These are phyloP conservation scores for Hansenula sp. DNA, from an alignment of 1,139 yeast genomes.

Conservation along the genomic window DNA sequence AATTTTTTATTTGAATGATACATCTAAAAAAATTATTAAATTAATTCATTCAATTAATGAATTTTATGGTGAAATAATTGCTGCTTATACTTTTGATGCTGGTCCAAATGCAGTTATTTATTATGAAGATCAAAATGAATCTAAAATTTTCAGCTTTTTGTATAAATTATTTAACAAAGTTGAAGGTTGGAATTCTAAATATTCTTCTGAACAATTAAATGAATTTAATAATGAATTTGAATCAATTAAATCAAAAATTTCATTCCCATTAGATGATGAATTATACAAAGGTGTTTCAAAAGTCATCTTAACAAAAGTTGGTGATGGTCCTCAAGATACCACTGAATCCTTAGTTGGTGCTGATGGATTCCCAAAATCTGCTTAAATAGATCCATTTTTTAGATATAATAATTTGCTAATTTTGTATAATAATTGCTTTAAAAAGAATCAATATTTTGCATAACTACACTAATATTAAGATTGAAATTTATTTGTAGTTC, in stretches of 20 bases:
- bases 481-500: too few species aligned
- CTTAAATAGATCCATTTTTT: background rate
- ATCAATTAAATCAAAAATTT: conserved; percentile 30
- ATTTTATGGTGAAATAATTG: conserved; percentile 58
- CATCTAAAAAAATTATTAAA: conserved; percentile 84
- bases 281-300: conserved; percentile 70
- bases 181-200: conserved; percentile 65
- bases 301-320: conserved; percentile 79
- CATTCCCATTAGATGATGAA: conserved; percentile 42
- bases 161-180: conserved; percentile 50
- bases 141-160: conserved; percentile 56
- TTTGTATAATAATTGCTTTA: background rate
- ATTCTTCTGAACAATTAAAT: conserved; percentile 21
- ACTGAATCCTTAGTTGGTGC: conserved; percentile 48
- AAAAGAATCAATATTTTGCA: too few species aligned
- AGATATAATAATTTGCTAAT: background rate
- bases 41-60: conserved; percentile 76
- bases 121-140: conserved; percentile 72
- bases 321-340: conserved; percentile 75
- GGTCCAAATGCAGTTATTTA: conserved; percentile 98
- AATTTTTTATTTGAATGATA: conserved; percentile 89
- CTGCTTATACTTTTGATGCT: conserved; percentile 97
- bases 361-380: conserved; percentile 35
- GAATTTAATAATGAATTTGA: conserved; percentile 31
- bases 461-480: too few species aligned